These are phyloP conservation scores for Triticum monococcum DNA, from an alignment of 176 grass and related monocot genomes.

Conservation along the genomic window DNA sequence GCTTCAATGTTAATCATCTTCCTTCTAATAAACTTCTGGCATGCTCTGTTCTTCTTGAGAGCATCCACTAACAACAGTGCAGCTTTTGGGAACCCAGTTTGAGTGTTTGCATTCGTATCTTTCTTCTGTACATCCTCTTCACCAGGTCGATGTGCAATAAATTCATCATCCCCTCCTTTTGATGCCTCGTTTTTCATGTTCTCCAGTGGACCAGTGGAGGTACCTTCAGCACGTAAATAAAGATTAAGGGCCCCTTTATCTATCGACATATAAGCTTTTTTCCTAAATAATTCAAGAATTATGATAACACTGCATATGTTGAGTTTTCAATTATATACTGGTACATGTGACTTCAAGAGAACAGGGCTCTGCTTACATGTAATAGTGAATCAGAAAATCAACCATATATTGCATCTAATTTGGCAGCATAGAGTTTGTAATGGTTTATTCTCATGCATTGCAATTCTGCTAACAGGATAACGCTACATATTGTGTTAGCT, in stretches of 20 bases:
- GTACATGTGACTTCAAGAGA: background rate
- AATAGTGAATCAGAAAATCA: background rate
- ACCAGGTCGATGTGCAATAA: background rate
- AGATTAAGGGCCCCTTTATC: background rate
- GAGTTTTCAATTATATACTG: background rate
- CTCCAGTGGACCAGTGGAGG: conserved; percentile 12
- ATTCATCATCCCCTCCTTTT: background rate
- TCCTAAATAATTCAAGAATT: background rate
- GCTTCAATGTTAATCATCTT: conserved; percentile 81
- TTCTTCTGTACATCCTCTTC: conserved; percentile 26
- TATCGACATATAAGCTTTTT: background rate
- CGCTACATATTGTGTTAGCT: background rate
- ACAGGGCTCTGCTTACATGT: background rate
- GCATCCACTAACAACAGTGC: conserved; percentile 68
- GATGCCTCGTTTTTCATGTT: conserved; percentile 18
- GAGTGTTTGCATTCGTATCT: conserved; percentile 16
- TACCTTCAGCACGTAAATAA: conserved; percentile 27
- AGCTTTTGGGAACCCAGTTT: conserved; percentile 57
- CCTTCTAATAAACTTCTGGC: conserved; percentile 87
- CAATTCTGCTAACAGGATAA: background rate
- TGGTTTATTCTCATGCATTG: background rate
- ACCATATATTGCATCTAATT: background rate
- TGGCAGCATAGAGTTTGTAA: background rate
- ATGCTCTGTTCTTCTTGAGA: conserved; percentile 88
- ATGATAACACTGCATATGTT: background rate